A percentile compares a stretch with the other conserved stretches of the same genome.
phyloP scores from a whole-genome alignment of 2,329 filamentous ascomycete genomes.

The Penicillium polonicum region DNA sequence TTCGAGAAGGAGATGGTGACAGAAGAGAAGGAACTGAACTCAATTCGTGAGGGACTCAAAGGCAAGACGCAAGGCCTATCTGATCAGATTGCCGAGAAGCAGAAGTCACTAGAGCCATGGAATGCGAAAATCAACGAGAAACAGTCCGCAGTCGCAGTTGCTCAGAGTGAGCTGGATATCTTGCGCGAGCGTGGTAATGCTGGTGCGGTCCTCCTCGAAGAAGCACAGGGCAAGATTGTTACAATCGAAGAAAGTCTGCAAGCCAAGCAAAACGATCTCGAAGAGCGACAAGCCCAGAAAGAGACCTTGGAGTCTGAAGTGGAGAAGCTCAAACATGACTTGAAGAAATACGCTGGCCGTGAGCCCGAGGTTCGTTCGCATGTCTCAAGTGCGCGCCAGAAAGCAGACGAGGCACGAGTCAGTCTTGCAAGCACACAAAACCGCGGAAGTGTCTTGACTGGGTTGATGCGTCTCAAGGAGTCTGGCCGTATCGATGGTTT shows the following conservation, averaged over 20 bases:
- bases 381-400: constrained; percentile 86
- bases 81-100: constrained; percentile 85
- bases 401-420: constrained; percentile 91
- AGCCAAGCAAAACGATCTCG: constrained; percentile 70
- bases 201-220: constrained; percentile 77
- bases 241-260: constrained; percentile 69
- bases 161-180: constrained; percentile 91
- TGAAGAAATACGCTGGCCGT: constrained; percentile 69
- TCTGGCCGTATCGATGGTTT: constrained; percentile 97
- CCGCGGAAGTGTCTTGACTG: constrained; percentile 86
- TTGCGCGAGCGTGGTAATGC: constrained; percentile 85
- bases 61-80: constrained; percentile 95
- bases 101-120: constrained; percentile 95
- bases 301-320: constrained; percentile 71
- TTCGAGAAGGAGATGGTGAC: constrained; percentile 73
- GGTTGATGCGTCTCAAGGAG: constrained; percentile 90
- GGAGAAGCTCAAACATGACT: constrained; percentile 67
- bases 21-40: constrained; percentile 78
- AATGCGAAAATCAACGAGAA: constrained; percentile 96
- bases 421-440: constrained; percentile 88
- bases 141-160: constrained; percentile 88
- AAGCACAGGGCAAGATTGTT: constrained; percentile 75
- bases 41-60: constrained; percentile 83
- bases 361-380: constrained; percentile 81
- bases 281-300: constrained; percentile 72